A percentile compares a stretch with the other conserved stretches of the same genome.
These are phyloP conservation scores for Apodospora peruviana DNA, from an alignment of 495 filamentous ascomycete species.

Conservation along the genomic window DNA sequence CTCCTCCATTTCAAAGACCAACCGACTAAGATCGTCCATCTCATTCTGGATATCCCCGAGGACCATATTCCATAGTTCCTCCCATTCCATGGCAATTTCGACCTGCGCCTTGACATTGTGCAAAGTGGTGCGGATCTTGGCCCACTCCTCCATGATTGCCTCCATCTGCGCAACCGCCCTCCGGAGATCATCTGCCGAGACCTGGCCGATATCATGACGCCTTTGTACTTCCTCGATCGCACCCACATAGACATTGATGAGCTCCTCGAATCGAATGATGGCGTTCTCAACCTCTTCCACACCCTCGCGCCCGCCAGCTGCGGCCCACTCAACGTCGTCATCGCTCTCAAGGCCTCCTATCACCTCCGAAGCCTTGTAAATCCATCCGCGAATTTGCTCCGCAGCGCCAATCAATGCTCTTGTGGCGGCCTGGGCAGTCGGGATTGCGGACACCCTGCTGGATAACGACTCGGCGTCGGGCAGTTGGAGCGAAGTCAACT, in stretches of 20 bases:
- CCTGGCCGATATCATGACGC: conserved; percentile 66
- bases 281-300: conserved; percentile 84
- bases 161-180: conserved; percentile 83
- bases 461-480: conserved; percentile 78
- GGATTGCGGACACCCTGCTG: conserved; percentile 73
- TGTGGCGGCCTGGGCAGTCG: conserved; percentile 72
- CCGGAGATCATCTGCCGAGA: conserved; percentile 61
- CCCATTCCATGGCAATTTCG: conserved; percentile 97
- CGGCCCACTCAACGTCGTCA: conserved; percentile 97
- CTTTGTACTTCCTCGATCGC: conserved; percentile 85
- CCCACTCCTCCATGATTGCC: conserved; percentile 75
- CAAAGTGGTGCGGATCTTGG: conserved; percentile 66
- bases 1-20: conserved; percentile 97
- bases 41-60: conserved; percentile 90
- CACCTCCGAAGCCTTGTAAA: conserved; percentile 81
- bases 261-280: conserved; percentile 73
- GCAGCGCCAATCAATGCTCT: conserved; percentile 73
- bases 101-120: conserved; percentile 81
- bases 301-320: conserved; percentile 83
- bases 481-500: conserved; percentile 77
- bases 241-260: conserved; percentile 83
- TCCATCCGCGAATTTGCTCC: conserved; percentile 88
- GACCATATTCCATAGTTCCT: conserved; percentile 91
- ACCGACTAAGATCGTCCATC: conserved; percentile 70
- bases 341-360: conserved; percentile 81